These are phyloP conservation scores for Aspergillus nidulans DNA, from an alignment of 495 filamentous ascomycete genomes.

Conservation along the genomic window DNA sequence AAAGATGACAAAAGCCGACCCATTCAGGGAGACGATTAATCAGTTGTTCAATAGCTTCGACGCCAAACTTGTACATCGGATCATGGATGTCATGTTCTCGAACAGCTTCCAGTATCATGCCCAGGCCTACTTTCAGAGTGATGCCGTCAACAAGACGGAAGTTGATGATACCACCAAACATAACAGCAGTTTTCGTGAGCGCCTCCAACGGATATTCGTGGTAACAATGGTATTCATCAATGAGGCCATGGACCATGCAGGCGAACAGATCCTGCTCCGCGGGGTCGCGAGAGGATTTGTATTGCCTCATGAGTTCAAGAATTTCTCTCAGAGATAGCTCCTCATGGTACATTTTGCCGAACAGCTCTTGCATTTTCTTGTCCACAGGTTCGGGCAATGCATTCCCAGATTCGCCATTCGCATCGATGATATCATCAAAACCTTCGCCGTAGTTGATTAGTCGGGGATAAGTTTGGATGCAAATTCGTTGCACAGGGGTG, in stretches of 20 bases:
- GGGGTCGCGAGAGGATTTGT: conserved; percentile 79
- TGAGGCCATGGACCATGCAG: conserved; percentile 97
- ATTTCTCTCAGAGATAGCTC: conserved; percentile 77
- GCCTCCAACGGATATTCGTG: conserved; percentile 90
- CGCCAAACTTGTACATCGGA: conserved; percentile 96
- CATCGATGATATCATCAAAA: conserved; percentile 82
- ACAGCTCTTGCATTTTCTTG: conserved; percentile 90
- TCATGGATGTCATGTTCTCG: conserved; percentile 72
- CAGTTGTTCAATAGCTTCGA: conserved; percentile 92
- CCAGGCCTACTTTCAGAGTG: conserved; percentile 83
- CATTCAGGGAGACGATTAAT: conserved; percentile 80
- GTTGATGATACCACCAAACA: conserved; percentile 95
- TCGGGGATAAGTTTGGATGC: conserved; percentile 89
- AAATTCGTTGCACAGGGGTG: conserved; percentile 69
- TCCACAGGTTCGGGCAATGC: conserved; percentile 72
- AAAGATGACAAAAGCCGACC: conserved; percentile 79
- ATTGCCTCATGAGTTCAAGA: conserved; percentile 71
- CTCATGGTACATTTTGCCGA: conserved; percentile 91
- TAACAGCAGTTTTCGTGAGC: conserved; percentile 86
- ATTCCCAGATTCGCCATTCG: conserved; percentile 75
- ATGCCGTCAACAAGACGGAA: conserved; percentile 85
- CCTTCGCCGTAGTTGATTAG: conserved; percentile 95
- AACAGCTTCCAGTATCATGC: conserved; percentile 95
- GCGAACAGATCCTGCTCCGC: conserved; percentile 90
- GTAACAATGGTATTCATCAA: conserved; percentile 96